These are phyloP conservation scores for Pichia eremophila DNA, from an alignment of 805 yeast genomes.

Conservation along the genomic window DNA sequence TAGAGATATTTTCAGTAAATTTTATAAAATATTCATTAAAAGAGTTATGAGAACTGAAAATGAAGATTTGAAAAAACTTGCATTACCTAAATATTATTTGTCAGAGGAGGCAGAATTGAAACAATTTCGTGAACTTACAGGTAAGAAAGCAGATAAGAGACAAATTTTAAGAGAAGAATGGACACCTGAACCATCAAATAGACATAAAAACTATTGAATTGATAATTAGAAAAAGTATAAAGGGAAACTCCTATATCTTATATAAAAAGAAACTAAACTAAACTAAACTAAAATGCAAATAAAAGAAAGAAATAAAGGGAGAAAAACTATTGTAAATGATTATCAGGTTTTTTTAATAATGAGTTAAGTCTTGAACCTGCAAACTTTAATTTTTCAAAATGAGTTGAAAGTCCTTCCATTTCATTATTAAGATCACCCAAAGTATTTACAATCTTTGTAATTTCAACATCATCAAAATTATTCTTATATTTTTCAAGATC, in stretches of 20 bases:
- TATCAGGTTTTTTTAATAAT: neutral
- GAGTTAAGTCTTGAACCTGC: neutral
- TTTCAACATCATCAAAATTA: neutral
- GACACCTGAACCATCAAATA: neutral
- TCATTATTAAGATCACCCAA: neutral
- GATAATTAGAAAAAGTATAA: too few species aligned
- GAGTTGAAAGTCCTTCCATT: neutral
- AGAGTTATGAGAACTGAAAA: slow-evolving; percentile 25
- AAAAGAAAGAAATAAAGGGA: too few species aligned
- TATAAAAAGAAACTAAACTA: neutral
- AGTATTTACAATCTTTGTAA: neutral
- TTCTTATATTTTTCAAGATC: neutral
- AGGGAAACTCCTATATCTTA: neutral
- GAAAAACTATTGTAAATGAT: neutral
- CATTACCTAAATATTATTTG: slow-evolving; percentile 18
- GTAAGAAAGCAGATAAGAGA: neutral
- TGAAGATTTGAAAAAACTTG: slow-evolving; percentile 3
- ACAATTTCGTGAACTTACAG: neutral
- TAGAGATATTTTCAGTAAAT: slow-evolving; percentile 22
- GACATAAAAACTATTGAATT: neutral
- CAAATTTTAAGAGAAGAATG: neutral
- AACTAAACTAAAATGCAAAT: too few species aligned
- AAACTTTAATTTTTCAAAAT: neutral
- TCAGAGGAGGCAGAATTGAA: slow-evolving; percentile 16
- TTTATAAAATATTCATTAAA: slow-evolving; percentile 23